Base-by-base conservation (phyloP, 352 stramenopile species). In the Pythium folliculosum region DNA sequence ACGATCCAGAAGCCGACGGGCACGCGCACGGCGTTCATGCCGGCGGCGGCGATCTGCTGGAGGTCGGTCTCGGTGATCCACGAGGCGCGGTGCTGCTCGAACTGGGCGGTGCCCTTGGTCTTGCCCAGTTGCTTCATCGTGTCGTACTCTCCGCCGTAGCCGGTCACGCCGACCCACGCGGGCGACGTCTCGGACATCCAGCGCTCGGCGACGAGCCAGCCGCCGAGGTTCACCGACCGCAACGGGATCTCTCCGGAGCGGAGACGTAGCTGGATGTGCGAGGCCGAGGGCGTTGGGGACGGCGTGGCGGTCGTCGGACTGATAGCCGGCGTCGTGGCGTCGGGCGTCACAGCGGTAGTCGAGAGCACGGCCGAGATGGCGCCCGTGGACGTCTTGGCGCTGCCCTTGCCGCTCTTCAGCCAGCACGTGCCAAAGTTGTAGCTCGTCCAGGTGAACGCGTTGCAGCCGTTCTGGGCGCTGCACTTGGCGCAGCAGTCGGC, bases 151-250 rank as follows among this genome's bases (percentile, higher is more conserved):
- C 72, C 72, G 12, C 55, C 38, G 1, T 52, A 52, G 37, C 5
- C 21, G 44, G 12, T 63, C 54, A 32, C 8, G 25, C 8, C 45
- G 19, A 16, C 45, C n/a, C 22, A 25, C 6, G 7, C 5, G 22
- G 77, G 78, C 21, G 76, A 80, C 6, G 71, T 71, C 32, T 70
- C 69, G 22, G 73, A 84, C 70, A 92, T 90, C 65, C 80, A 89
- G 55, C 78, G 60, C 68, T 92, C 84, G 17, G 79, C 21, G 3
- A 92, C 49, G 17, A 90, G 70, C 84, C 84, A 92, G 50, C 84
- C 78, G n/a, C 81, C 84, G 47, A 92, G 69, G 69, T 92, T 92
- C 37, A 92, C 84, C 5, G 81, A 78, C 6, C 73, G 74, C 62
- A 27, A 25, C 13, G 58, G 44, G 9, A 69, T 27, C 21, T 40